phyloP scores from a whole-genome alignment of 768 basidiomycete species.

The Crassisporium funariophilum region DNA sequence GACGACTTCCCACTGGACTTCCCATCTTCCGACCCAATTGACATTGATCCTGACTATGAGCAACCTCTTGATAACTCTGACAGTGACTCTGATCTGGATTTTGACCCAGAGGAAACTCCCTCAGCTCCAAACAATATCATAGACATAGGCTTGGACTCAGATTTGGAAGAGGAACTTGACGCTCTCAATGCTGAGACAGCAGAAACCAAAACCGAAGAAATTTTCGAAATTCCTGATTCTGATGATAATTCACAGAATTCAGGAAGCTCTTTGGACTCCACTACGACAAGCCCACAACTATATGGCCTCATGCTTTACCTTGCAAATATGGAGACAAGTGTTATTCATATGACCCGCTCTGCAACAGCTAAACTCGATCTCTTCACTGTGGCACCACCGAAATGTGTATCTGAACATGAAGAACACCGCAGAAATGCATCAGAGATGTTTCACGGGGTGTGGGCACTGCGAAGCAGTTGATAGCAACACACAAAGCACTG shows the following conservation, averaged over 20 bases:
- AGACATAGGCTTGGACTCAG: too few species aligned
- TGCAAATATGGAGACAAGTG: background rate
- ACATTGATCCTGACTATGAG: background rate
- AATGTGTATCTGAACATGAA: background rate
- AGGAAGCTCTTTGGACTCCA: too few species aligned
- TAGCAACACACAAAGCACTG: background rate
- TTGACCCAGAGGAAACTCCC: background rate
- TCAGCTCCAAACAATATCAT: too few species aligned
- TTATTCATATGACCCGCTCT: background rate
- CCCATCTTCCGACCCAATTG: constrained; percentile 1
- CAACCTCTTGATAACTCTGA: too few species aligned
- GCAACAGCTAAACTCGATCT: background rate
- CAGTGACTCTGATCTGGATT: background rate
- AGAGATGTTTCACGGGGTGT: background rate
- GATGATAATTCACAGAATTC: too few species aligned
- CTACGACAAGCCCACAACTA: too few species aligned
- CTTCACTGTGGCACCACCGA: background rate
- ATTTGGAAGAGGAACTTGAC: too few species aligned
- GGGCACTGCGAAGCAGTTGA: background rate
- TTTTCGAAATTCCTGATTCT: too few species aligned
- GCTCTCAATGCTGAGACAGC: background rate
- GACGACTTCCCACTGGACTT: constrained; percentile 8
- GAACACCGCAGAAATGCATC: background rate
- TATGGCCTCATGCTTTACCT: background rate
- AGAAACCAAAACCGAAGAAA: background rate